Evolutionary conservation across 495 filamentous ascomycete species (phyloP).

Genomic region (Penicillium simplicissimum): DNA sequence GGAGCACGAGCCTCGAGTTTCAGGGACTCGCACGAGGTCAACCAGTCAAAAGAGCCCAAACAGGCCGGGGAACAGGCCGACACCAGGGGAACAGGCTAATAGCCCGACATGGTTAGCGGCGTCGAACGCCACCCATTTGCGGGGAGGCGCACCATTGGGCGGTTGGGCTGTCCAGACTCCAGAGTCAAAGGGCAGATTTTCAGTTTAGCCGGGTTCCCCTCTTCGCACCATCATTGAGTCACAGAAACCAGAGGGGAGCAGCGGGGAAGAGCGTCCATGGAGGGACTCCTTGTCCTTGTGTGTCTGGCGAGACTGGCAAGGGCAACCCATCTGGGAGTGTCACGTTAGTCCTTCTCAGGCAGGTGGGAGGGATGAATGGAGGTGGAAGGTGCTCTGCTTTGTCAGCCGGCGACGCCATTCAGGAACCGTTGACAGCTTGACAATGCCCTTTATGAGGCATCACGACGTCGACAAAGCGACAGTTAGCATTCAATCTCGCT

Average conservation of each 20-base stretch:
- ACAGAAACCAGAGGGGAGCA: not conserved
- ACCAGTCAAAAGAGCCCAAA: not conserved
- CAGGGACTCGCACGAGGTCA: not conserved
- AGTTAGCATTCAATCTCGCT: not conserved
- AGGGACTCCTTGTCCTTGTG: not conserved
- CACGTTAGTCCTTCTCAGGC: too few relatives aligned
- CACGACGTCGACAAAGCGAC: not conserved
- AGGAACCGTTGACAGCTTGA: not conserved
- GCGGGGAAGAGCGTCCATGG: not conserved
- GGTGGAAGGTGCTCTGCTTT: not conserved
- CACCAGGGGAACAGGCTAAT: not conserved
- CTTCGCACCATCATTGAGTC: slow-evolving; percentile 2
- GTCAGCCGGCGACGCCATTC: not conserved
- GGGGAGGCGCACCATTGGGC: not conserved
- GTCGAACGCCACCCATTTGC: slow-evolving; percentile 3
- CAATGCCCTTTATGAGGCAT: not conserved
- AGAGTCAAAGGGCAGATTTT: not conserved
- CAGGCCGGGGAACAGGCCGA: not conserved
- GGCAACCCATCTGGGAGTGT: not conserved
- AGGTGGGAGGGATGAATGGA: not conserved
- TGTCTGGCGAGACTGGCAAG: not conserved
- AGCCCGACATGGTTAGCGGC: not conserved
- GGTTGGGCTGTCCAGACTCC: not conserved
- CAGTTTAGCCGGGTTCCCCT: slow-evolving; percentile 14
- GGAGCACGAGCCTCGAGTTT: not conserved